Evolutionary conservation across 2,329 filamentous ascomycete species (phyloP).

Genomic region (Grosmannia serpens): DNA sequence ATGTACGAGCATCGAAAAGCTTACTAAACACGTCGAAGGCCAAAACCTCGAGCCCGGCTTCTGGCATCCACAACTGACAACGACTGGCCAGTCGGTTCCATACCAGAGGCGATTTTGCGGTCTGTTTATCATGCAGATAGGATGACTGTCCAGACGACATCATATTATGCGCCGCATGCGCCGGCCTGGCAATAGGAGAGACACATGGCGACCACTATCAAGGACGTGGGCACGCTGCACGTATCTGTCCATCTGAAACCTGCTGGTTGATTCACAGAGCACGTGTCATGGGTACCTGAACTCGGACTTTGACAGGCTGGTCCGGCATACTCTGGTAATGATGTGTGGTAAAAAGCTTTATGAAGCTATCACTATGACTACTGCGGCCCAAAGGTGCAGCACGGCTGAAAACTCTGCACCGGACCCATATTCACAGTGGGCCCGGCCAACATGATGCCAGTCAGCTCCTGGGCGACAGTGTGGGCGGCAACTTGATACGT

Average conservation of each 20-base stretch:
- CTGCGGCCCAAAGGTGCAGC: too few relatives aligned
- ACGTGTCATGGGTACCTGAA: slow-evolving; percentile 47
- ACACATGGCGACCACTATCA: slow-evolving; percentile 23
- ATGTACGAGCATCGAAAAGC: slow-evolving; percentile 49
- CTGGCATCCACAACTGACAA: slow-evolving; percentile 57
- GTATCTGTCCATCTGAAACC: slow-evolving; percentile 33
- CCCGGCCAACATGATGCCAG: not conserved
- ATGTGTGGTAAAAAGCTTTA: too few relatives aligned
- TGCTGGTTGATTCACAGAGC: slow-evolving; percentile 36
- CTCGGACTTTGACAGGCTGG: slow-evolving; percentile 39
- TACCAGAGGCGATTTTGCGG: slow-evolving; percentile 45
- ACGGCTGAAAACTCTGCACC: not conserved
- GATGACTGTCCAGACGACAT: slow-evolving; percentile 29
- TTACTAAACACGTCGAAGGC: slow-evolving; percentile 33
- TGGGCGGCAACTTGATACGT: slow-evolving; percentile 47
- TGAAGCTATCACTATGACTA: too few relatives aligned
- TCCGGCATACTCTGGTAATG: too few relatives aligned
- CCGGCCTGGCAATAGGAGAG: slow-evolving; percentile 47
- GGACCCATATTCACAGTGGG: too few relatives aligned
- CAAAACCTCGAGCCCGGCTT: slow-evolving; percentile 37
- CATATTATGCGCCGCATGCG: slow-evolving; percentile 45
- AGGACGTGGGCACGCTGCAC: slow-evolving; percentile 28
- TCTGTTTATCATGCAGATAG: slow-evolving; percentile 14
- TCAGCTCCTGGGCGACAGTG: slow-evolving; percentile 24
- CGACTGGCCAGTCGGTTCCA: slow-evolving; percentile 39